Percentiles rank a stretch among this genome's conserved stretches.
Evolutionary conservation across 495 filamentous ascomycete genomes (phyloP).

Genomic region (Cudoniella acicularis): DNA sequence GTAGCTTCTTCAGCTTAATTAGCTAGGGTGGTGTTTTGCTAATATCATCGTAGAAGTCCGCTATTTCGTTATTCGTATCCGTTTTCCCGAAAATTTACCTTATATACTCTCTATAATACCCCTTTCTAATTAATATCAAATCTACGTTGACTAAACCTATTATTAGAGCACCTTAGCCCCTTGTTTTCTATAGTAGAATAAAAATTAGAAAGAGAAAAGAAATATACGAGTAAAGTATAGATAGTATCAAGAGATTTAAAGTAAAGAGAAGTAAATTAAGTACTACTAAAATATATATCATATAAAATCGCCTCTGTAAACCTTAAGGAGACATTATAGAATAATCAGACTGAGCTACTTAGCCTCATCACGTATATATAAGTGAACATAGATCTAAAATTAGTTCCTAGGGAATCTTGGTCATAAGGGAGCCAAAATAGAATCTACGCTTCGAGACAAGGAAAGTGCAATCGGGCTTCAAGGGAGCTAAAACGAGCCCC

Average conservation of each 20-base stretch:
- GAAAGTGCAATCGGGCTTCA: not conserved
- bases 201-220: not conserved
- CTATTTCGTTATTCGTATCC: no score
- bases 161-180: no score
- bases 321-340: not conserved
- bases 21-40: no score
- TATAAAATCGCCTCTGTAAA: not conserved
- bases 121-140: no score
- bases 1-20: no score
- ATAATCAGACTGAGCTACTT: not conserved
- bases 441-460: not conserved
- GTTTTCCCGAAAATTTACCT: no score
- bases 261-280: not conserved
- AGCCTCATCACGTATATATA: no score
- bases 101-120: no score
- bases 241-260: not conserved
- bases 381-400: not conserved
- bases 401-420: not conserved
- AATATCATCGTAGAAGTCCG: no score
- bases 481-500: not conserved
- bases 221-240: not conserved
- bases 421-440: not conserved
- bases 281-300: no score
- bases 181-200: no score
- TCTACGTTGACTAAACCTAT: not conserved